Evolutionary conservation across 2,329 filamentous ascomycete species (phyloP).

Genomic region (Aureobasidium zeae): DNA sequence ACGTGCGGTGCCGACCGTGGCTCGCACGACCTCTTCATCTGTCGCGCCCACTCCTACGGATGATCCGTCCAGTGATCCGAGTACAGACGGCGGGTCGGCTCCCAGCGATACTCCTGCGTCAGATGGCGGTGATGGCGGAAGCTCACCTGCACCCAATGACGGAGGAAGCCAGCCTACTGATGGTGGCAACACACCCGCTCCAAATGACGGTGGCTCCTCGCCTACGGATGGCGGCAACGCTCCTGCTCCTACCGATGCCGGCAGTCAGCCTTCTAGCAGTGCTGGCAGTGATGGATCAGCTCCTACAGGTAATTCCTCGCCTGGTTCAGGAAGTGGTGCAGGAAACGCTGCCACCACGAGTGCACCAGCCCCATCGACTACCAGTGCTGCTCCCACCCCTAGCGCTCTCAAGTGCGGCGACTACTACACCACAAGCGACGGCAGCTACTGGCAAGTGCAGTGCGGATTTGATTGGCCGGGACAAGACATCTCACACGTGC

Average conservation of each 20-base stretch:
- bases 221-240: not conserved
- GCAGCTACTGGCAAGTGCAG: slow-evolving; percentile 1
- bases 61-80: not conserved
- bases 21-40: slow-evolving; percentile 5
- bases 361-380: not conserved
- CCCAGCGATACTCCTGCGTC: not conserved
- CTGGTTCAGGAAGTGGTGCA: too few species aligned
- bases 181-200: not conserved
- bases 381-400: not conserved
- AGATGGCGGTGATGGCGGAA: not conserved
- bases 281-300: not conserved
- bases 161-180: not conserved
- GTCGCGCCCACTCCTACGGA: not conserved
- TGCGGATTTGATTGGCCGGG: slow-evolving; percentile 2
- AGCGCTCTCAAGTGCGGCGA: slow-evolving; percentile 10
- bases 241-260: not conserved
- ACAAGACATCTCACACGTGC: not conserved
- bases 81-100: not conserved
- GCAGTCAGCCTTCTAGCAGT: not conserved
- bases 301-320: too few species aligned
- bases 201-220: not conserved
- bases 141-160: too few species aligned
- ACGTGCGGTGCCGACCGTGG: not conserved
- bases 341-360: not conserved
- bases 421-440: slow-evolving; percentile 7